Conservation (phyloP, 768 basidiomycete genomes). For the Zangia roseola region DNA sequence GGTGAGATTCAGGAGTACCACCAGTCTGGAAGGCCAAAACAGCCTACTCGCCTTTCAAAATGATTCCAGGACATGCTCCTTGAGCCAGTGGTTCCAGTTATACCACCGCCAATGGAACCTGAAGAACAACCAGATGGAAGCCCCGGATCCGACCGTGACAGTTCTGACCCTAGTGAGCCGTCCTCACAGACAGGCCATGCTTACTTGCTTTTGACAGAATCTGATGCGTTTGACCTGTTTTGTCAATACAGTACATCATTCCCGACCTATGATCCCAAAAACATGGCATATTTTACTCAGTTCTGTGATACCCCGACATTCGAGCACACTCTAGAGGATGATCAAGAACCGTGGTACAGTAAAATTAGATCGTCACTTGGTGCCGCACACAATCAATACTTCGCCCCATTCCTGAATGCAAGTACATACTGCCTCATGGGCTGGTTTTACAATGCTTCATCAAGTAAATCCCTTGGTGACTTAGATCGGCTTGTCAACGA, state of each 20-base stretch:
- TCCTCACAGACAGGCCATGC: too few relatives aligned
- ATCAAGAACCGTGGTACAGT: constrained; percentile 11
- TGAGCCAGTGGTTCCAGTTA: too few relatives aligned
- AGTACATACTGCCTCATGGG: constrained; percentile 21
- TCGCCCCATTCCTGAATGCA: constrained; percentile 18
- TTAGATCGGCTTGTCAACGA: constrained; percentile 10
- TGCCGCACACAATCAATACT: background rate
- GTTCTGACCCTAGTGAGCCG: too few relatives aligned
- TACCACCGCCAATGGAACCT: too few relatives aligned
- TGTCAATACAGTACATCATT: background rate
- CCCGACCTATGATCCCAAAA: background rate
- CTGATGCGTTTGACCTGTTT: background rate
- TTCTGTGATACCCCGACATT: constrained; percentile 1
- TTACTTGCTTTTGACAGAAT: too few relatives aligned
- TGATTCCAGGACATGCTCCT: too few relatives aligned
- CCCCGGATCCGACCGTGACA: too few relatives aligned
- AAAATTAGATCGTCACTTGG: background rate
- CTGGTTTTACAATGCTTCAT: constrained; percentile 26
- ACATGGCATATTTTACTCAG: background rate
- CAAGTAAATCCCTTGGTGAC: constrained; percentile 3
- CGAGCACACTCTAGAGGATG: too few relatives aligned
- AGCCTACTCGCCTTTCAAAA: too few relatives aligned
- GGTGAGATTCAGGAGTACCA: too few relatives aligned
- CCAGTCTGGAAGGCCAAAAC: too few relatives aligned
- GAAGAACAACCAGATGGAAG: too few relatives aligned